Evolutionary conservation across 331 rosid genomes (phyloP), one percentile per base, ranked within the genome.

Genomic region (Stylosanthes scabra): DNA sequence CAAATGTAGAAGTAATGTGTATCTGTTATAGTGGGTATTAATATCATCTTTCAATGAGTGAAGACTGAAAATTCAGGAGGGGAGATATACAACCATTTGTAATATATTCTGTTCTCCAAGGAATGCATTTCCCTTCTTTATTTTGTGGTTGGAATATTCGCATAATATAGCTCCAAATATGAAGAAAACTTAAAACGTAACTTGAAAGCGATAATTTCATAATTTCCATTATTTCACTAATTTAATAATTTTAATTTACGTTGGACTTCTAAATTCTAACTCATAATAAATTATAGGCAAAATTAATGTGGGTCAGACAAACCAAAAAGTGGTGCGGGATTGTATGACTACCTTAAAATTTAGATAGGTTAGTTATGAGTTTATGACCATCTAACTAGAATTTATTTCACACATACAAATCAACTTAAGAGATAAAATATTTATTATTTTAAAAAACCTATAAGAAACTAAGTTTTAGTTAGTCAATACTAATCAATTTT

Each of bases 1-100:
- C 1, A 42, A 11, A 11, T 64, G 81, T 72, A 57, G n/a, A 61
- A 63, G 65, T 75, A 25, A 71, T 39, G 68, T 59, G 71, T 42
- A 31, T 74, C 6, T 70, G 77, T 55, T n/a, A 11, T 41, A 9
- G 58, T 2, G 77, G 12, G 12, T 68, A 61, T 69, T 15, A 49
- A 49, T 11, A 11, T 27, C 63, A 27, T 46, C 68, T 58, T 71
- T 42, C 12, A n/a, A 10, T 10, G 47, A 13, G 45, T 58, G 61
- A 47, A 79, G 12, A 9, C 44, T 2, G 52, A 46, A 59, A 68
- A 63, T 40, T 37, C 8, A 59, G 15, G 45, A 41, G 57, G 49
- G 9, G 49, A 20, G 66, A 41, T 37, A 39, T 46, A 9, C n/a
- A n/a, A 78, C 29, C 68, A 41, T 59, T 52, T 41, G 59, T 46